These are phyloP conservation scores for Fraxinus floribunda DNA, from an alignment of 305 asterid species.

Conservation along the genomic window DNA sequence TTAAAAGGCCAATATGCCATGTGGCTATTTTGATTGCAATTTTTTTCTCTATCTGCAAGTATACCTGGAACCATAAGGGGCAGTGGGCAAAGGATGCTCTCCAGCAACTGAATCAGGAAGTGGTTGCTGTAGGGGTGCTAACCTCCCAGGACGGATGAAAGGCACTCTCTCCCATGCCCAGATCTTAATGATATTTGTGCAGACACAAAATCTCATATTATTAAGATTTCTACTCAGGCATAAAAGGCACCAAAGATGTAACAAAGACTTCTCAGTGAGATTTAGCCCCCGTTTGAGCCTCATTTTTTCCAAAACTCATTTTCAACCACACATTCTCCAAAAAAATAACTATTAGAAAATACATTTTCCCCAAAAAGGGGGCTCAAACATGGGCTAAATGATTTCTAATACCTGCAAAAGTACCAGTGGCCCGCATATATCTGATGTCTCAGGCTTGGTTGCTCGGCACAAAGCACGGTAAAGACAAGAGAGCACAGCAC, in stretches of 20 bases:
- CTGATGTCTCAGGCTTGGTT: conserved; percentile 60
- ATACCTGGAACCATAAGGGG: conserved; percentile 51
- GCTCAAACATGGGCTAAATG: background rate
- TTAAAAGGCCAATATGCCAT: background rate
- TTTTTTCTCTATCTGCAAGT: conserved; percentile 3
- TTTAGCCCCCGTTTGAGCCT: background rate
- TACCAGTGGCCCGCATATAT: conserved; percentile 71
- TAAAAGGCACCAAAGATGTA: conserved; percentile 21
- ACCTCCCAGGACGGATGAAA: conserved; percentile 57
- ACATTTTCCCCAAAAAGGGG: background rate
- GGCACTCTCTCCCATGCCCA: conserved; percentile 78
- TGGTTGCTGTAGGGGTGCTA: conserved; percentile 46
- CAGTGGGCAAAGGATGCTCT: conserved; percentile 42
- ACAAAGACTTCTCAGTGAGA: background rate
- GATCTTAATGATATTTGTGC: conserved; percentile 33
- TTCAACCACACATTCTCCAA: background rate
- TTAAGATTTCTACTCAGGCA: conserved; percentile 1
- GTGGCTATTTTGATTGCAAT: conserved; percentile 8
- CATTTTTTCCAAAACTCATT: background rate
- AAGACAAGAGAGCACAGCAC: conserved; percentile 63
- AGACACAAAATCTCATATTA: conserved; percentile 19
- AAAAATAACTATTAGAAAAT: background rate
- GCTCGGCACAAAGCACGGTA: conserved; percentile 72
- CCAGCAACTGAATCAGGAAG: conserved; percentile 40
- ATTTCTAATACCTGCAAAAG: conserved; percentile 56